A percentile compares a stretch with the other conserved stretches of the same genome.
These are phyloP conservation scores for Rubus idaeus DNA, from an alignment of 306 rosid species.

Conservation along the genomic window DNA sequence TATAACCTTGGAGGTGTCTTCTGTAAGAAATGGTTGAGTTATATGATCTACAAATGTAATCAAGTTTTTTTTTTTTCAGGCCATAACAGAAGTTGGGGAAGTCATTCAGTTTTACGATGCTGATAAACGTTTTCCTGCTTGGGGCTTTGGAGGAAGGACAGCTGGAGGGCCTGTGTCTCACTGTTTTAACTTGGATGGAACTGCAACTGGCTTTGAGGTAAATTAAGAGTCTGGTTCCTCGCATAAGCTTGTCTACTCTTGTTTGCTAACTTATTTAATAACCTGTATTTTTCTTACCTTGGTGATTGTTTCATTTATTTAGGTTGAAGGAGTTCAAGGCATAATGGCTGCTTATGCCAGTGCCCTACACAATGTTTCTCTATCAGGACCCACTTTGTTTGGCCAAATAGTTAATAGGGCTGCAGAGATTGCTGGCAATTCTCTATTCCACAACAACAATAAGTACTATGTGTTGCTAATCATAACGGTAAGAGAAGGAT, in stretches of 20 bases:
- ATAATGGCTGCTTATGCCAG: slow-evolving; percentile 72
- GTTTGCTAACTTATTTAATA: background rate
- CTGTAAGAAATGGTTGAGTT: background rate
- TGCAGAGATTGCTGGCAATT: slow-evolving; percentile 59
- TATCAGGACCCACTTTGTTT: slow-evolving; percentile 85
- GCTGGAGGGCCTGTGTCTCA: slow-evolving; percentile 50
- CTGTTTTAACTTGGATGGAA: slow-evolving; percentile 75
- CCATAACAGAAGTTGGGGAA: slow-evolving; percentile 77
- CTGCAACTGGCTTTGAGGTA: slow-evolving; percentile 55
- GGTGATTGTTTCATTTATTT: background rate
- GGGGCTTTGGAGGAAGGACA: slow-evolving; percentile 90
- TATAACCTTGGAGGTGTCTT: background rate
- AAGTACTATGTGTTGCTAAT: slow-evolving; percentile 73
- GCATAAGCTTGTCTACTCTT: background rate
- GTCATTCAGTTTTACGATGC: slow-evolving; percentile 87
- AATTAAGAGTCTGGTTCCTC: background rate
- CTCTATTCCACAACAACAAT: slow-evolving; percentile 38
- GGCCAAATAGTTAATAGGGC: slow-evolving; percentile 77
- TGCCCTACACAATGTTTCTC: slow-evolving; percentile 51
- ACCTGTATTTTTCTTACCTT: background rate
- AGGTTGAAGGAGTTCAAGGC: slow-evolving; percentile 88
- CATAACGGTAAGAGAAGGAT: slow-evolving; percentile 53
- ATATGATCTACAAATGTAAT: background rate
- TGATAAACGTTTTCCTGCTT: slow-evolving; percentile 71
- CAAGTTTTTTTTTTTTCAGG: slow-evolving; percentile 40